A percentile compares a stretch with the other conserved stretches of the same genome.
These are phyloP conservation scores for Tothia fuscella DNA, from an alignment of 2,329 filamentous ascomycete genomes.

Conservation along the genomic window DNA sequence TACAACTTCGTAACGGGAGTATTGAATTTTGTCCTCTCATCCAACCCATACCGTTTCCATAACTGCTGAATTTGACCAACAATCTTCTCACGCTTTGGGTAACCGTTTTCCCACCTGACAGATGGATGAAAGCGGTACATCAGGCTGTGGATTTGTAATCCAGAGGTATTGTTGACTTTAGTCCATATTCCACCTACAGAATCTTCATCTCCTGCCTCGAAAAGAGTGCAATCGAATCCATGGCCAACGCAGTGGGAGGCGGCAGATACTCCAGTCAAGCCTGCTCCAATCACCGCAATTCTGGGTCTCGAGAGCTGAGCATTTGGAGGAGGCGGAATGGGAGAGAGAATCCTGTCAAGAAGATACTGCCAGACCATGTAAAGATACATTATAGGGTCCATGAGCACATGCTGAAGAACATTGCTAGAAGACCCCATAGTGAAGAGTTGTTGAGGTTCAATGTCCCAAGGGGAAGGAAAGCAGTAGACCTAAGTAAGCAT, in stretches of 20 bases:
- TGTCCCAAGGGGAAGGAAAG: too few species aligned
- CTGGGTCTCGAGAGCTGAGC: conserved; percentile 47
- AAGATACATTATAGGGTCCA: conserved; percentile 40
- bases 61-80: conserved; percentile 57
- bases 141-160: conserved; percentile 70
- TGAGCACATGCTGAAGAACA: neutral
- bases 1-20: conserved; percentile 58
- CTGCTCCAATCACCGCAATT: conserved; percentile 35
- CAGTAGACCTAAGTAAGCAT: too few species aligned
- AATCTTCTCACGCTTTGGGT: conserved; percentile 66
- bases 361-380: conserved; percentile 56
- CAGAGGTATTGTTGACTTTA: conserved; percentile 69
- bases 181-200: conserved; percentile 72
- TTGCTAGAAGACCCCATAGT: neutral
- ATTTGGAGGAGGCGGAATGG: conserved; percentile 51
- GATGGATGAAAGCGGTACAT: conserved; percentile 86
- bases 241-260: conserved; percentile 76
- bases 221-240: conserved; percentile 71
- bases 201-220: conserved; percentile 57
- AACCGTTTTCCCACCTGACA: conserved; percentile 61
- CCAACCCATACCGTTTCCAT: conserved; percentile 64
- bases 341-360: conserved; percentile 53
- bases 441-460: too few species aligned
- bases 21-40: conserved; percentile 60
- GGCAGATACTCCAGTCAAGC: conserved; percentile 61